Evolutionary conservation across 345 rosid species (phyloP).

Genomic region (Eucalyptus polyanthemos): DNA sequence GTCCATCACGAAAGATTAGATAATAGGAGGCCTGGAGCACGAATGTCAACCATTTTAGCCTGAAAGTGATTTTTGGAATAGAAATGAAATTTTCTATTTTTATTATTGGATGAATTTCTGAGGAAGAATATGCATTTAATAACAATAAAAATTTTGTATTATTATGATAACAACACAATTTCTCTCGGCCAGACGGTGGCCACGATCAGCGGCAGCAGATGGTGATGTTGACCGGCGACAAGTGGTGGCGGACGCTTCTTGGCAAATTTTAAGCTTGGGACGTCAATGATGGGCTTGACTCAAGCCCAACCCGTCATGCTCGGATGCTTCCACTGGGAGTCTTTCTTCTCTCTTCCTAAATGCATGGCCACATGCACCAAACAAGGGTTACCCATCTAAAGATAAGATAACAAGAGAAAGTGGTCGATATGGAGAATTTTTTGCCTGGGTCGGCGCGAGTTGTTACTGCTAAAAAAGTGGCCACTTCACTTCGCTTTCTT

Average conservation of each 20-base stretch:
- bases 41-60: no score
- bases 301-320: background rate
- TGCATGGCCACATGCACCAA: background rate
- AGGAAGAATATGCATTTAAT: no score
- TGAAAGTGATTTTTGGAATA: no score
- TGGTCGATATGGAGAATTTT: background rate
- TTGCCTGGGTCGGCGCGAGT: background rate
- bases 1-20: background rate
- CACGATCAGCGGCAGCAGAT: accelerated
- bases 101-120: no score
- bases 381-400: background rate
- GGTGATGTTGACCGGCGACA: no score
- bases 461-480: background rate
- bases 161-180: no score
- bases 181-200: accelerated
- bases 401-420: background rate
- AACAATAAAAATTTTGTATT: no score
- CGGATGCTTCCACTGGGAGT: background rate
- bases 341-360: background rate
- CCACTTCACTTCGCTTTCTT: background rate
- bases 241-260: background rate
- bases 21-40: background rate
- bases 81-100: no score
- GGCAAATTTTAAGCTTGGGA: background rate
- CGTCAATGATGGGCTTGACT: background rate